Base-by-base conservation (phyloP, 768 basidiomycete species). In the Russula olivacea region DNA sequence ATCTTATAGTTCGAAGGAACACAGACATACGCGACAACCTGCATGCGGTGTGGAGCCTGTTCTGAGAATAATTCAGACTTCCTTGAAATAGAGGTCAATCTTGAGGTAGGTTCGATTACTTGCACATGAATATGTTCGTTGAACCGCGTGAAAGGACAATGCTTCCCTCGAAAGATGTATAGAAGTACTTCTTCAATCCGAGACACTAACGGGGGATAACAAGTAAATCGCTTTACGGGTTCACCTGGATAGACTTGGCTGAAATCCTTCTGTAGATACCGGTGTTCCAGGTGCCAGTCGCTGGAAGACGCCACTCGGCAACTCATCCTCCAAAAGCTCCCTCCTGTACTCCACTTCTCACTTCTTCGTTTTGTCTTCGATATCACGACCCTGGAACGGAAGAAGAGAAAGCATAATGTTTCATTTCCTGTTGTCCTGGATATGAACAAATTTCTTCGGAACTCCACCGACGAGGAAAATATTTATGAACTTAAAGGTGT, bases 351-450 rank as follows among this genome's bases (percentile, higher is more conserved):
- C 2, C 92, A 98, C 73, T 88, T 98, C 69, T 93, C 93, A 23
- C 75, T 98, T 56, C 81, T 96, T 60, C 90, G 96, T n/a, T 98
- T 98, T 74, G 85, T 91, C 32, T 98, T 89, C 69, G 91, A 95
- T 74, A 68, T 87, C 38, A 75, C 83, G 25, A 84, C 86, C 0
- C 83, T 88, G 80, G 85, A 88, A 68, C 84, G 96, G 65, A 91
- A 86, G 74, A 98, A 98, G 76, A 88, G 86, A 58, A 93, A 93
- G 72, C 81, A 91, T 63, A 74, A 78, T 36, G 84, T 98, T 48
- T 76, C 80, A n/a, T 98, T 93, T 73, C 93, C 94, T 0, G 77
- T 76, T 21, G 72, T 73, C 9, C 76, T 97, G 19, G 81, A 91
- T 69, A 92, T 98, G 90, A 76, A 74, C 55, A 78, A 71, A 32